Conservation (phyloP, 441 rosid species). For the Brassica hybrid region DNA sequence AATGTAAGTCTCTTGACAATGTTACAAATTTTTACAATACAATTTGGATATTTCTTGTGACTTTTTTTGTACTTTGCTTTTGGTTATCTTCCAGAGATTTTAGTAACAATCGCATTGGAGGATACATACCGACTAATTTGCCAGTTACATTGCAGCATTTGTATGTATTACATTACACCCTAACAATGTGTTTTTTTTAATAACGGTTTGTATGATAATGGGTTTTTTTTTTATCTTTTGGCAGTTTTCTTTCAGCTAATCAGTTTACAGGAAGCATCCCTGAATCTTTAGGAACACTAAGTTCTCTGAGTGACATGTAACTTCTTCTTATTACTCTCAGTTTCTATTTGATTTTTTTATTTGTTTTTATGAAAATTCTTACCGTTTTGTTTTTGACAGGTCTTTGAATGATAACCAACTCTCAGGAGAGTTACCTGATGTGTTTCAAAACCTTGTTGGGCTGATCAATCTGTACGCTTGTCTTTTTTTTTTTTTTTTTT, state of each 20-base stretch:
- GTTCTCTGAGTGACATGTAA: conserved; percentile 61
- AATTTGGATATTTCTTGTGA: no score
- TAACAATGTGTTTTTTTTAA: conserved; percentile 9
- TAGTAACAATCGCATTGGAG: conserved; percentile 16
- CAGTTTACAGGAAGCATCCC: conserved; percentile 2
- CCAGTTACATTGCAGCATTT: conserved; percentile 7
- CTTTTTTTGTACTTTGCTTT: conserved; percentile 14
- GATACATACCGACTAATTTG: not conserved
- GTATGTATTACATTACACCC: conserved; percentile 48
- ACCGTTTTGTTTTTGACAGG: conserved; percentile 52
- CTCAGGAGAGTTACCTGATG: conserved; percentile 89
- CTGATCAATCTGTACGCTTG: conserved; percentile 87
- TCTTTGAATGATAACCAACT: conserved; percentile 76
- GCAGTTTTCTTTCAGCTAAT: conserved; percentile 5
- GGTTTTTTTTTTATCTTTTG: conserved; percentile 22
- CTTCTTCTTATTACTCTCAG: not conserved
- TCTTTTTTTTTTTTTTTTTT: no score
- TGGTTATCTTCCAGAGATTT: conserved; percentile 7
- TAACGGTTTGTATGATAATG: conserved; percentile 38
- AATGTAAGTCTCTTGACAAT: conserved; percentile 63
- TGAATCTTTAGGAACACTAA: conserved; percentile 5
- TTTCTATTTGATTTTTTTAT: not conserved
- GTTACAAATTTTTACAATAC: no score
- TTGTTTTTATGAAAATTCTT: not conserved
- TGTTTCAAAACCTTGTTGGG: conserved; percentile 63